Base-by-base conservation (phyloP, 2,329 filamentous ascomycete species). In the Coniochaeta ligniaria region DNA sequence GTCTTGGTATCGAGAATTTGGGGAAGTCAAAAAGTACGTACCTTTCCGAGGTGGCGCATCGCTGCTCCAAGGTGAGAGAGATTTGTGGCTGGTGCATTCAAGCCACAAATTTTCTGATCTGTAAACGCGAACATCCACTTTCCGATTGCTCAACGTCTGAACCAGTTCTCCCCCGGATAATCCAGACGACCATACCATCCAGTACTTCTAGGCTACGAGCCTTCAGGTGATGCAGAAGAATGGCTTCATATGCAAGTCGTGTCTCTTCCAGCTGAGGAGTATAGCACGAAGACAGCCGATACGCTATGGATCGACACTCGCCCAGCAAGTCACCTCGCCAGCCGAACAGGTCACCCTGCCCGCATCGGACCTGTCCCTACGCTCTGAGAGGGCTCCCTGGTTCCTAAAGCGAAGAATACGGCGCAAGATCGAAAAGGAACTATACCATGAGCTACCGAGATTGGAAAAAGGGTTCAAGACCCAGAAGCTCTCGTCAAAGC, bases 161-260 rank as follows among this genome's bases (percentile, higher is more conserved):
- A 41, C 6, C 4, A 47, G 14, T 26, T 47, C 24, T 36, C 20
- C 43, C 22, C 43, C 16, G 5, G 2, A 24, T 26, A 41, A n/a
- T 9, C 38, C 38, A 41, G 16, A n/a, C 38, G 38, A 41, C 16
- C 38, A 41, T 41, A 41, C 16, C 38, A 11, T 16, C 16, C 38
- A 17, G 38, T 41, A 41, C n/a, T 41, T 17, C 24, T 17, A 31
- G 20, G 14, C 22, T 9, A 28, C 47, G 14, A 52, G 47, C 17
- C 9, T 31, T 52, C 24, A 28, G 47, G 59, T 33, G 11, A 65
- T 66, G 63, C 60, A 60, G 38, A 55, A 58, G 45, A 36, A 61
- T 36, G 50, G 61, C 43, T 63, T 64, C 41, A 52, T 64, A 22
- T 62, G 63, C 60, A 60, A 59, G 59, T 61, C 60, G 31, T 65